Evolutionary conservation across 176 grass and related monocot genomes (phyloP), one percentile per base, ranked within the genome.

Genomic region (Rhynchospora breviuscula): DNA sequence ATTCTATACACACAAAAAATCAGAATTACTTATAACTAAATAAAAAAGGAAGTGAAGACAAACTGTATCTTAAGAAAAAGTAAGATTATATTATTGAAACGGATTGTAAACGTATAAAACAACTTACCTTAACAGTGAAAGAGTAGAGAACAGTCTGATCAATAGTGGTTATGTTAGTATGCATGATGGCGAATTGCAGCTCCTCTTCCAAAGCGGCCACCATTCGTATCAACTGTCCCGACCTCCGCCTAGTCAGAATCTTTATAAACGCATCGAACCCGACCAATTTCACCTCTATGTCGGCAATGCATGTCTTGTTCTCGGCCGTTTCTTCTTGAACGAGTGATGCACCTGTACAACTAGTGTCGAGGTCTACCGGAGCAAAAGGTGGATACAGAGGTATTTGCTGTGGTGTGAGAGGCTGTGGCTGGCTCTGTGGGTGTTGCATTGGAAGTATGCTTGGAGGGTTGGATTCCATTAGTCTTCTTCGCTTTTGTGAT

Each of bases 81-180:
- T 81, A 23, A 85, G 29, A 13, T 64, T 8, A n/a, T 29, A 8
- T 26, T 1, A 23, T 67, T n/a, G 9, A 58, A 11, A 51, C 45
- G 1, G 17, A 40, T 31, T n/a, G 15, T 11, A 13, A 65, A 71
- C 10, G 25, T 44, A 40, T 12, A 6, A 17, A 63, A 48, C 46
- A 49, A 22, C n/a, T 86, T 84, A 95, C 96, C 93, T 99, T 99
- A 68, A 99, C 89, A 84, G 91, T 99, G 88, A 99, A 99, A 44
- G 96, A 99, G 88, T 95, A 99, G 70, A 99, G 96, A 79, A 99
- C 96, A 66, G 96, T 95, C 85, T 99, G 96, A 61, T 99, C 96
- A 76, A 99, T 99, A 79, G 96, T 99, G 63, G 96, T 99, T 85
- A 99, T 90, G 83, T 99, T 99, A 35, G 96, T 95, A 80, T 99